Evolutionary conservation across 306 rosid species (phyloP), one percentile per base, ranked within the genome.

Genomic region (Luffa aegyptiaca): DNA sequence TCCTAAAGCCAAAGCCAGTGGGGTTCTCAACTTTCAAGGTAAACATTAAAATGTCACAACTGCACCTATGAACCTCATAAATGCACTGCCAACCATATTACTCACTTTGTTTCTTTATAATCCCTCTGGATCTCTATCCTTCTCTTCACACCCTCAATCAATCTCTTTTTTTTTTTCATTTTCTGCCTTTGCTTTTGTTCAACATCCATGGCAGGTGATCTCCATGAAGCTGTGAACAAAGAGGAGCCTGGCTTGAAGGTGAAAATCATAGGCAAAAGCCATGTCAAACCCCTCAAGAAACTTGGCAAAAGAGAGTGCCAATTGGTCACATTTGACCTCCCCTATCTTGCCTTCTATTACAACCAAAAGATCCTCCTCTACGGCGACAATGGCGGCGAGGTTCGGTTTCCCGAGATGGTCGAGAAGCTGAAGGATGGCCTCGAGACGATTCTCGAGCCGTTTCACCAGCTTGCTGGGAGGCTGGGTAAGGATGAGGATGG

Each of bases 331-430:
- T 95, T 93, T 83, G 99, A 95, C 65, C 91, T 93, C 11, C 99
- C 99, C 1, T 95, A 95, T 68, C 64, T 95, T 12, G 99, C 99
- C 13, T 95, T 95, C 53, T 95, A 91, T 89, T 95, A 95, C 87
- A 95, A 95, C 90, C 99, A 95, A 63, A 95, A 95, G 90, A 69
- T 95, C 6, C 55, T 95, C 10, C 82, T 95, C 33, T 95, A 91
- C 91, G 87, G 84, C 46, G 97, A 92, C 1, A 83, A 37, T 0
- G 89, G 86, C 66, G 96, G 96, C 0, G 81, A 21, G 12, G 5
- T 48, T 0, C 87, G 81, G 69, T 92, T 80, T 75, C 92, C 85
- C 13, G 87, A 80, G 17, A 84, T 81, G 85, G 99, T 91, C 8
- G 82, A 84, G 85, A 95, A 88, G 51, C 69, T 95, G 13, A 95